Percentiles rank a stretch among this genome's conserved stretches.
Conservation (phyloP, 495 filamentous ascomycete genomes). For the Neurospora pannonica region DNA sequence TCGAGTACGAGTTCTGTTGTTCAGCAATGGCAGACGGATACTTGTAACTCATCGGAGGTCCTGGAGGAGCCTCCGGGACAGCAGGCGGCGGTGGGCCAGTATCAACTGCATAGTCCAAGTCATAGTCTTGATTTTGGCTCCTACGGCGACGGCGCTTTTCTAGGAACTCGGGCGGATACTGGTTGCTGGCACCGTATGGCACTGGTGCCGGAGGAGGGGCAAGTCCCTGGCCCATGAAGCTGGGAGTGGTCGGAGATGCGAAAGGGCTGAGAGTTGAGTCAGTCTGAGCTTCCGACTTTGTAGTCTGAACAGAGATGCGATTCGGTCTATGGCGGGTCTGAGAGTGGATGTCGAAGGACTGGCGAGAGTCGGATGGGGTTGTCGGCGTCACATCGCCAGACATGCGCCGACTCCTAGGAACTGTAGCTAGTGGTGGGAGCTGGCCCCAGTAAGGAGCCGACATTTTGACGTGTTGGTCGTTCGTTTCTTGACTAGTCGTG, state of each 20-base stretch:
- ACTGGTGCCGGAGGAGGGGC: slow-evolving; percentile 42
- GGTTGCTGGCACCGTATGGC: slow-evolving; percentile 29
- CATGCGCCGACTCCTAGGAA: slow-evolving; percentile 28
- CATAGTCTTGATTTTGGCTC: slow-evolving; percentile 26
- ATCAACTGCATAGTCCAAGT: slow-evolving; percentile 16
- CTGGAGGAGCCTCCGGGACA: slow-evolving; percentile 50
- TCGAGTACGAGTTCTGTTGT: slow-evolving; percentile 21
- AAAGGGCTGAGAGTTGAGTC: slow-evolving; percentile 43
- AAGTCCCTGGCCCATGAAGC: slow-evolving; percentile 35
- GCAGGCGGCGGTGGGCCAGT: slow-evolving; percentile 32
- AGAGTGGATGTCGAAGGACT: slow-evolving; percentile 33
- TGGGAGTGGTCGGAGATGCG: slow-evolving; percentile 39
- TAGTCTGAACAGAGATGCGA: slow-evolving; percentile 34
- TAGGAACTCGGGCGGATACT: slow-evolving; percentile 33
- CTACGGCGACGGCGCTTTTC: slow-evolving; percentile 28
- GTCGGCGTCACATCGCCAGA: slow-evolving; percentile 29
- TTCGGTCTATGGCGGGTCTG: slow-evolving; percentile 26
- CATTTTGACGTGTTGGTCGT: slow-evolving; percentile 23
- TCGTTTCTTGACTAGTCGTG: slow-evolving; percentile 9
- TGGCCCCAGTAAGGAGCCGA: slow-evolving; percentile 35
- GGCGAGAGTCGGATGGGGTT: slow-evolving; percentile 19
- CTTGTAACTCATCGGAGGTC: slow-evolving; percentile 49
- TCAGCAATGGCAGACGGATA: slow-evolving; percentile 36
- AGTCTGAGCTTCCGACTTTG: slow-evolving; percentile 37
- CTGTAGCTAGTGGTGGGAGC: slow-evolving; percentile 22